Evolutionary conservation across 768 basidiomycete genomes (phyloP).

Genomic region (Erythrobasidium yunnanense): DNA sequence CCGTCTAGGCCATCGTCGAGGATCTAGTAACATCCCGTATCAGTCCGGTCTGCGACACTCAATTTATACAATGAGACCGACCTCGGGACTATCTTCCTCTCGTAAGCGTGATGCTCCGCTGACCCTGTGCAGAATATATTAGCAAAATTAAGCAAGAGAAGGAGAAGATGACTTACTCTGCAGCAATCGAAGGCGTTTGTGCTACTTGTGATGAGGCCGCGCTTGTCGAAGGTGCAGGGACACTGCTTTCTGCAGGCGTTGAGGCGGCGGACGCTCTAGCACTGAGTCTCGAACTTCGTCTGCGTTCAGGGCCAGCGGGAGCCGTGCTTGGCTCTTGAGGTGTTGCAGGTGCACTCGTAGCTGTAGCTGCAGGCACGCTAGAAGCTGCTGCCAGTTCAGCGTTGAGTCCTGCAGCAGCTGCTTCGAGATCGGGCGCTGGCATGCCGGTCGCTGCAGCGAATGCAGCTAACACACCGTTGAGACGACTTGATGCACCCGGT

Average conservation of each 20-base stretch:
- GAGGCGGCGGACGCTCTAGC: too few species aligned
- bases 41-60: not conserved
- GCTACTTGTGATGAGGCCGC: too few species aligned
- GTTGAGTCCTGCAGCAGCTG: conserved; percentile 50
- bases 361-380: too few species aligned
- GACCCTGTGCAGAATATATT: too few species aligned
- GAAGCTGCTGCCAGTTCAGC: conserved; percentile 56
- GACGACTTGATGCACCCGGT: conserved; percentile 43
- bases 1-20: conserved; percentile 22
- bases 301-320: not conserved
- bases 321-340: not conserved
- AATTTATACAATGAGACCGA: not conserved
- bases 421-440: conserved; percentile 44
- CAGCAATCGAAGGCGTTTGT: too few species aligned
- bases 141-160: not conserved
- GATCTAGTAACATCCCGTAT: conserved; percentile 5
- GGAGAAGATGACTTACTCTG: too few species aligned
- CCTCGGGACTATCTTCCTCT: not conserved
- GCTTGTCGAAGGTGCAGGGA: too few species aligned
- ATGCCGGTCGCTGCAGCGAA: conserved; percentile 62
- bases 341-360: too few species aligned
- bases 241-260: too few species aligned
- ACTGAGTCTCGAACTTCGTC: conserved; percentile 24
- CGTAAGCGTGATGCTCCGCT: too few species aligned
- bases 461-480: conserved; percentile 85